Evolutionary conservation across 2,329 filamentous ascomycete species (phyloP).

Genomic region (Dendrostoma leiphaemia): DNA sequence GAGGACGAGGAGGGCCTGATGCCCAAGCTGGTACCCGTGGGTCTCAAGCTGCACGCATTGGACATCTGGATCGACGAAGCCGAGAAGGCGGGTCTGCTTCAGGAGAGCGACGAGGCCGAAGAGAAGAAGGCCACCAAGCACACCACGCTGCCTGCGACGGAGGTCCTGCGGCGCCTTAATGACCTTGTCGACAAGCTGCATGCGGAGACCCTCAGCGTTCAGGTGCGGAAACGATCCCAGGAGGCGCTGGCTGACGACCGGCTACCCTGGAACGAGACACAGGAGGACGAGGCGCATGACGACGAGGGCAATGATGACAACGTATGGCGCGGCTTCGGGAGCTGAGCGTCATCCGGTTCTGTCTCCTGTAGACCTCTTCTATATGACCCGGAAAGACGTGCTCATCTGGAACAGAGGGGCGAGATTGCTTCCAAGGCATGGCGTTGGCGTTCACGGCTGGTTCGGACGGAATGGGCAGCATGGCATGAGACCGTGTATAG

Average conservation of each 20-base stretch:
- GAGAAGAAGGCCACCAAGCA: slow-evolving; percentile 33
- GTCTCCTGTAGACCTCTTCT: not conserved
- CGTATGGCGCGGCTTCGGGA: slow-evolving; percentile 69
- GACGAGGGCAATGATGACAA: slow-evolving; percentile 46
- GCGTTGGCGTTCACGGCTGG: slow-evolving; percentile 8
- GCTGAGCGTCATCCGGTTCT: slow-evolving; percentile 43
- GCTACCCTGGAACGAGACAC: slow-evolving; percentile 58
- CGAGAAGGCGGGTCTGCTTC: slow-evolving; percentile 63
- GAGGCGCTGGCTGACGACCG: slow-evolving; percentile 74
- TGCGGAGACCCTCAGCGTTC: slow-evolving; percentile 62
- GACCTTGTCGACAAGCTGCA: slow-evolving; percentile 55
- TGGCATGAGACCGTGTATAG: slow-evolving; percentile 1
- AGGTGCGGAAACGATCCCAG: slow-evolving; percentile 65
- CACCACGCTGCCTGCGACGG: slow-evolving; percentile 30
- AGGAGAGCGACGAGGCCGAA: slow-evolving; percentile 32
- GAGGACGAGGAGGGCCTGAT: slow-evolving; percentile 30
- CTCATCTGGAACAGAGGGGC: not conserved
- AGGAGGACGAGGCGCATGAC: slow-evolving; percentile 33
- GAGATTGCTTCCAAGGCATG: not conserved
- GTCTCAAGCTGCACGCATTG: slow-evolving; percentile 79
- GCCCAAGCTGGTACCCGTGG: slow-evolving; percentile 63
- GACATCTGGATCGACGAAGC: slow-evolving; percentile 93
- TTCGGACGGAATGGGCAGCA: not conserved
- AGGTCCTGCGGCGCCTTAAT: slow-evolving; percentile 53
- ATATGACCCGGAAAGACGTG: not conserved